Evolutionary conservation across 306 rosid genomes (phyloP), one percentile per base, ranked within the genome.

Genomic region (Corylus avellana): DNA sequence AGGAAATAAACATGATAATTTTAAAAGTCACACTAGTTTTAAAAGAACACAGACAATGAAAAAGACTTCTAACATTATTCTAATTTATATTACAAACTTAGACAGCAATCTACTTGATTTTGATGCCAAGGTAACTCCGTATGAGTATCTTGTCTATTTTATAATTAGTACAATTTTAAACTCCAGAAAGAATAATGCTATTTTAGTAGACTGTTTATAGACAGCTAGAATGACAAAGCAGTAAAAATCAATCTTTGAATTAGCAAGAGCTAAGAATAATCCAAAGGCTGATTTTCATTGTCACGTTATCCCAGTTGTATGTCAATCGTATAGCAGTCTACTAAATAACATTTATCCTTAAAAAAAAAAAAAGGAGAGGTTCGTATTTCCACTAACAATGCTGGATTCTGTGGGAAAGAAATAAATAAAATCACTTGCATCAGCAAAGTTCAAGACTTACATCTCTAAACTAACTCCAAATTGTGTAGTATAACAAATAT

Each of bases 401-500:
- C 70, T 35, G 70, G 70, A 32, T 64, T 39, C 54, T 25, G 46
- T 6, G 46, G 7, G 53, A 56, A 2, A 18, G 14, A 77, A 22
- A 46, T 27, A 22, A 46, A 58, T 47, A 46, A n/a, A 6, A 35
- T 51, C 44, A 42, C 25, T 10, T 0, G 35, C n/a, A 55, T 72
- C 56, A 54, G 64, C 67, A 58, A 13, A 62, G 22, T 72, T 32
- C 27, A 42, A 42, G 46, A 42, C 46, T 42, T 42, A 0, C 4
- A 22, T 53, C 39, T 75, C 12, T 51, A 56, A 49, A 14, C 63
- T 54, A 72, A 77, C 44, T 77, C 78, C 85, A 56, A 53, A 47
- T 50, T 59, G 44, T 77, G 78, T 74, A 64, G 53, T 72, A 80
- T 70, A 78, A 74, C 72, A 73, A 56, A 75, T 66, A 64, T 64